Base-by-base conservation (phyloP, 2,329 filamentous ascomycete genomes). In the Pseudomassariella vexata region DNA sequence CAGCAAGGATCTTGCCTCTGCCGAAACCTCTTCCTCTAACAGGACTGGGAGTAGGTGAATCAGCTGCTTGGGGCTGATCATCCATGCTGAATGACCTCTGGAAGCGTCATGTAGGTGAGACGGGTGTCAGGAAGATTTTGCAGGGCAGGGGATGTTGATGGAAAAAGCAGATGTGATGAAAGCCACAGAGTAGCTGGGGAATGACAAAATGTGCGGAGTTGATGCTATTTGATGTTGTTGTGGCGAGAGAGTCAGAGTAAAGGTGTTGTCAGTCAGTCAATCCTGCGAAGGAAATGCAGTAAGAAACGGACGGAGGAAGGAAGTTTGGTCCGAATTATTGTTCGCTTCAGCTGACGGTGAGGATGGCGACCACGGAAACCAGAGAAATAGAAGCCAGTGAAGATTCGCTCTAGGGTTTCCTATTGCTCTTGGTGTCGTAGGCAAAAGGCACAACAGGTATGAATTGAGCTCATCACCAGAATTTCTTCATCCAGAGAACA, bases 31-130 rank as follows among this genome's bases (percentile, higher is more conserved):
- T 26, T 9, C 28, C 29, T 40, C 49, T 55, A 5, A 48, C 45
- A 32, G 58, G 52, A 35, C 52, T 53, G 28, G 52, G 44, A 21
- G 50, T 52, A 25, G 47, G 49, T 7, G 52, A 54, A 12, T 44
- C 41, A 45, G 40, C 41, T 39, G 39, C 34, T 26, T 47, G 47
- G 20, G 45, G 32, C 32, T 34, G 34, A 24, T 44, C 46, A 33
- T 50, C 52, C 53, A 56, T 56, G 27, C 34, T 48, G 45, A 40
- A n/a, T n/a, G n/a, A n/a, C n/a, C n/a, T n/a, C n/a, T n/a, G n/a
- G n/a, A n/a, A 24, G 42, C 37, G 28, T 36, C 39, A 50, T 49
- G 39, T 39, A 32, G 28, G 30, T 10, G 31, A 21, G 20, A 28
- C n/a, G n/a, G 35, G 26, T 37, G 36, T 38, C 33, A 37, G 34